phyloP scores from a whole-genome alignment of 768 basidiomycete species.

The Rhodotorula toruloides region DNA sequence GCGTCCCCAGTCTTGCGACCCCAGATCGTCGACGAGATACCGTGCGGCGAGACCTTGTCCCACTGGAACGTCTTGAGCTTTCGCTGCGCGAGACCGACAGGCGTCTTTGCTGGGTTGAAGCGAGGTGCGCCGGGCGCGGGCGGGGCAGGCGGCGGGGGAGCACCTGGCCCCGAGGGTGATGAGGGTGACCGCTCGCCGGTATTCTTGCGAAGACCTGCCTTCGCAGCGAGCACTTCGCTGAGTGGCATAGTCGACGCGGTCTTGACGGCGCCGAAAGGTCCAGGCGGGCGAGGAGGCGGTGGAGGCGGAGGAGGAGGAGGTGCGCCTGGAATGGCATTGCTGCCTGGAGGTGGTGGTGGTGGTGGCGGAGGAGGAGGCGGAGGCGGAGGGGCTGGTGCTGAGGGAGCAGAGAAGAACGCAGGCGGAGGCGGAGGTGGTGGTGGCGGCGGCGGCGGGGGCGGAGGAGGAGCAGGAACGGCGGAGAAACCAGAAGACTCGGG shows the following conservation, averaged over 20 bases:
- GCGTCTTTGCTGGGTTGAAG: slow-evolving; percentile 24
- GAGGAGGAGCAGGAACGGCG: background rate
- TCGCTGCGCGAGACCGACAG: slow-evolving; percentile 33
- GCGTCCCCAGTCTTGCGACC: slow-evolving; percentile 43
- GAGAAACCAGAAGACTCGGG: slow-evolving; percentile 4
- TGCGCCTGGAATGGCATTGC: slow-evolving; percentile 41
- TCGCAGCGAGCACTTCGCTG: slow-evolving; percentile 15
- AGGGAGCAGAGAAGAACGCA: background rate
- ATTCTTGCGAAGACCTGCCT: slow-evolving; percentile 19
- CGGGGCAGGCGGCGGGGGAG: slow-evolving; percentile 21
- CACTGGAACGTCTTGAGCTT: slow-evolving; percentile 99
- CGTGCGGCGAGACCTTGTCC: slow-evolving; percentile 92
- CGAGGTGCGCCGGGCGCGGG: slow-evolving; percentile 38
- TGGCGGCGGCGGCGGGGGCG: slow-evolving; percentile 34
- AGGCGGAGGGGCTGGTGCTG: background rate
- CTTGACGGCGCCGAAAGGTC: slow-evolving; percentile 19
- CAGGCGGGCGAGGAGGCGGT: slow-evolving; percentile 33
- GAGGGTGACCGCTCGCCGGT: slow-evolving; percentile 12
- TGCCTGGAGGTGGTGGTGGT: slow-evolving; percentile 35
- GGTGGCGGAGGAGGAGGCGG: slow-evolving; percentile 44
- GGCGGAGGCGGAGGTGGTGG: slow-evolving; percentile 43
- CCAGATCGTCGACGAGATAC: slow-evolving; percentile 81
- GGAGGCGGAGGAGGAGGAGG: slow-evolving; percentile 45
- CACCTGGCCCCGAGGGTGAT: background rate
- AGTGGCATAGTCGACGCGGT: slow-evolving; percentile 8